These are phyloP conservation scores for Exutisphaerella laricina DNA, from an alignment of 2,329 filamentous ascomycete genomes.

Conservation along the genomic window DNA sequence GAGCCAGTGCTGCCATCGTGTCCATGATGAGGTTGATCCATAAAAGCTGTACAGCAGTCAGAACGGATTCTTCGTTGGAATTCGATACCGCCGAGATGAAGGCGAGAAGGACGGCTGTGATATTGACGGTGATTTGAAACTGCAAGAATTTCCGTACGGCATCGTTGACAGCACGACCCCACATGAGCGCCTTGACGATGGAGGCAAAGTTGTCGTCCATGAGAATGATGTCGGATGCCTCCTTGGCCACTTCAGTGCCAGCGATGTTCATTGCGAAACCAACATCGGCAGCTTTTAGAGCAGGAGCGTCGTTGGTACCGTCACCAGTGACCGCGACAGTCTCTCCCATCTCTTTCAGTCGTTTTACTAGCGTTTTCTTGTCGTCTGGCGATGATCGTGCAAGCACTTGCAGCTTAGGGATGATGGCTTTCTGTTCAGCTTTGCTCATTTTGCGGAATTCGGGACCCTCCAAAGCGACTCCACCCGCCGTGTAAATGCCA, in stretches of 20 bases:
- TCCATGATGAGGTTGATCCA: constrained; percentile 99
- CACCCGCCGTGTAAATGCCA: constrained; percentile 52
- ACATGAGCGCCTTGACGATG: constrained; percentile 58
- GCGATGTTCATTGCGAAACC: constrained; percentile 64
- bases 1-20: constrained; percentile 80
- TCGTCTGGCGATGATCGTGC: constrained; percentile 66
- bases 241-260: constrained; percentile 60
- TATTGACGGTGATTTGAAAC: constrained; percentile 81
- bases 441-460: constrained; percentile 41
- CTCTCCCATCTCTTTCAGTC: constrained; percentile 59
- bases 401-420: constrained; percentile 61
- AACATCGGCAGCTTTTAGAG: constrained; percentile 60
- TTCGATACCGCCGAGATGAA: constrained; percentile 81
- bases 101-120: constrained; percentile 80
- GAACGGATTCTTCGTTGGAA: constrained; percentile 62
- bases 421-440: constrained; percentile 47
- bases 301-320: constrained; percentile 61
- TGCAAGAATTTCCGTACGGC: constrained; percentile 54
- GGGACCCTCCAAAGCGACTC: constrained; percentile 42
- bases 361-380: constrained; percentile 60
- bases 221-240: constrained; percentile 56
- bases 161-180: constrained; percentile 55
- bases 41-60: constrained; percentile 84
- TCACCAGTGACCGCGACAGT: constrained; percentile 63
- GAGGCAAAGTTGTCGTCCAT: constrained; percentile 60